Evolutionary conservation across 2,329 filamentous ascomycete genomes (phyloP).

Genomic region (Fusarium sp.): DNA sequence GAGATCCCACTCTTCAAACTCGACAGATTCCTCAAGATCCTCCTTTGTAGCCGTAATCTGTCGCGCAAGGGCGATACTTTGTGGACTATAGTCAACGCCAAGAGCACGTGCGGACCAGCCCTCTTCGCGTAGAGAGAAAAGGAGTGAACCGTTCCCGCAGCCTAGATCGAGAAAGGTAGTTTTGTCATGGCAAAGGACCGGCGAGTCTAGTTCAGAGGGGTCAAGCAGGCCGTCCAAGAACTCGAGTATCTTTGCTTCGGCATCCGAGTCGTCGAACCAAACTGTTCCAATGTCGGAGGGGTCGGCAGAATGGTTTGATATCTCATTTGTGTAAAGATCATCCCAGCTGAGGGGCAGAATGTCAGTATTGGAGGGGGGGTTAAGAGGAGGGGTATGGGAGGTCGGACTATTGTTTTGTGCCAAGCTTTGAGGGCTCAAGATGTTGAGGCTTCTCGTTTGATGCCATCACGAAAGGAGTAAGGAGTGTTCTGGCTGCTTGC

Average conservation of each 20-base stretch:
- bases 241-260: conserved; percentile 81
- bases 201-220: conserved; percentile 40
- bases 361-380: conserved; percentile 22
- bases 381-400: neutral
- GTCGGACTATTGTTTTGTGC: conserved; percentile 89
- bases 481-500: neutral
- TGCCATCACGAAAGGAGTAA: conserved; percentile 27
- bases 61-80: conserved; percentile 79
- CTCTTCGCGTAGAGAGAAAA: conserved; percentile 80
- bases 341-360: conserved; percentile 72
- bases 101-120: conserved; percentile 77
- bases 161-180: conserved; percentile 85
- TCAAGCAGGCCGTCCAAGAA: conserved; percentile 67
- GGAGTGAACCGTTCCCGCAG: conserved; percentile 91
- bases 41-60: conserved; percentile 64
- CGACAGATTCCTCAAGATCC: conserved; percentile 48
- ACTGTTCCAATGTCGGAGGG: conserved; percentile 86
- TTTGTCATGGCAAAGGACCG: conserved; percentile 45
- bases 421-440: conserved; percentile 81
- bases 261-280: conserved; percentile 96
- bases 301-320: conserved; percentile 77
- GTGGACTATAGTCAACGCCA: conserved; percentile 87
- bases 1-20: conserved; percentile 73
- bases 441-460: conserved; percentile 64
- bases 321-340: conserved; percentile 76